Base-by-base conservation (phyloP, 2,329 filamentous ascomycete species). In the Fusarium sp. region DNA sequence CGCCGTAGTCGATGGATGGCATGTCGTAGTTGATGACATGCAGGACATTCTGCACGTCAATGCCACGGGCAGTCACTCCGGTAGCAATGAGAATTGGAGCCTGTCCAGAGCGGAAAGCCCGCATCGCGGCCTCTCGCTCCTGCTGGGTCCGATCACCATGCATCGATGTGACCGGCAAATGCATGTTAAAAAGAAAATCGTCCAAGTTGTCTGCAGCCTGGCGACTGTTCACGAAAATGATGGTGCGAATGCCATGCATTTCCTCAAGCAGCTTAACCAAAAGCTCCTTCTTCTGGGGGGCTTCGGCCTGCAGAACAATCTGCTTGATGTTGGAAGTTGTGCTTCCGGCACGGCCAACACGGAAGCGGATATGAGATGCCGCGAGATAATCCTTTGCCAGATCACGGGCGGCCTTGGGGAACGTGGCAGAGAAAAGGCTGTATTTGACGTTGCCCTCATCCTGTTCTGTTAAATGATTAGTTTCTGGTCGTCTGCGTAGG, bases 1-100 rank as follows among this genome's bases (percentile, higher is more conserved):
- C 96, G n/a, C 94, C 95, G 76, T 96, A 88, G 2, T 90, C 85
- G 48, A 87, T 83, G 10, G 87, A 90, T 0, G 96, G 96, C 4
- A 98, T 85, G 70, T 98, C 95, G 77, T 91, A 98, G 84, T 99
- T 98, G 87, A 99, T 92, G 68, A 99, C 93, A 73, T 98, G 94
- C 85, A 92, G 90, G 11, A 98, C 92, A 74, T 96, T 94, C 66
- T 90, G 90, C 41, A 98, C 92, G 76, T 98, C 95, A 39, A 98
- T 91, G 12, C 96, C 96, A 77, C 96, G 94, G 79, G 94, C 93
- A 58, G 93, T 91, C 58, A 99, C 89, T 54, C 94, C 94, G 28
- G 96, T 98, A 17, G 96, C 91, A 68, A 98, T 89, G 66, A 99
- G 83, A 62, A 99, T 93, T 0, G 96, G 95, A 15, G 89, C 87